These are phyloP conservation scores for Claviceps maximensis DNA, from an alignment of 2,329 filamentous ascomycete species.

Conservation along the genomic window DNA sequence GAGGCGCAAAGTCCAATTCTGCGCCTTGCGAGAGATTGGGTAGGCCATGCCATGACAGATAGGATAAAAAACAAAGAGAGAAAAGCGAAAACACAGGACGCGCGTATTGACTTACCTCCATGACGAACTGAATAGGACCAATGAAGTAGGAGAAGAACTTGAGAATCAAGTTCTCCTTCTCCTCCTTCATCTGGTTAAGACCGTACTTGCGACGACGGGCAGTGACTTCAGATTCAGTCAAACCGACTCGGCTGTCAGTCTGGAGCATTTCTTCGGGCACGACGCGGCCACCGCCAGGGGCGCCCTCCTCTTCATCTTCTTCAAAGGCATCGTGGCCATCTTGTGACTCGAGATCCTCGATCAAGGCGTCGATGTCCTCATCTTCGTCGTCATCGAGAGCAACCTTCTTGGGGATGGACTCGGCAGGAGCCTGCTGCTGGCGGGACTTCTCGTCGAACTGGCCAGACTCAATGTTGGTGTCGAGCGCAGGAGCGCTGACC, in stretches of 20 bases:
- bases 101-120: slow-evolving; percentile 51
- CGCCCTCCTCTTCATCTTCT: slow-evolving; percentile 39
- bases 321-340: slow-evolving; percentile 57
- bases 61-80: too few species aligned
- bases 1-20: background rate
- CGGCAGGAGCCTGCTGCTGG: slow-evolving; percentile 15
- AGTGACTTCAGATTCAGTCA: slow-evolving; percentile 57
- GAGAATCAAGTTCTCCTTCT: slow-evolving; percentile 71
- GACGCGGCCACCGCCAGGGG: slow-evolving; percentile 41
- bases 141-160: slow-evolving; percentile 78
- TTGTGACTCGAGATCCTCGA: slow-evolving; percentile 74
- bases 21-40: background rate
- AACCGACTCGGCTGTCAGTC: slow-evolving; percentile 60
- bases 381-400: slow-evolving; percentile 54
- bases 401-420: slow-evolving; percentile 23
- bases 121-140: slow-evolving; percentile 85
- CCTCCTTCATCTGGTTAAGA: slow-evolving; percentile 82
- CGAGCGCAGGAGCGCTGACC: slow-evolving; percentile 40
- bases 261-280: slow-evolving; percentile 65
- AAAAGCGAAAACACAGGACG: background rate
- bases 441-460: slow-evolving; percentile 51
- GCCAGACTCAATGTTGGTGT: slow-evolving; percentile 52
- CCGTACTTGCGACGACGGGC: slow-evolving; percentile 58
- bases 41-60: too few species aligned
- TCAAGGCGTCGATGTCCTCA: slow-evolving; percentile 75